These are phyloP conservation scores for Hypoxylon fuscum DNA, from an alignment of 495 filamentous ascomycete species.

Conservation along the genomic window DNA sequence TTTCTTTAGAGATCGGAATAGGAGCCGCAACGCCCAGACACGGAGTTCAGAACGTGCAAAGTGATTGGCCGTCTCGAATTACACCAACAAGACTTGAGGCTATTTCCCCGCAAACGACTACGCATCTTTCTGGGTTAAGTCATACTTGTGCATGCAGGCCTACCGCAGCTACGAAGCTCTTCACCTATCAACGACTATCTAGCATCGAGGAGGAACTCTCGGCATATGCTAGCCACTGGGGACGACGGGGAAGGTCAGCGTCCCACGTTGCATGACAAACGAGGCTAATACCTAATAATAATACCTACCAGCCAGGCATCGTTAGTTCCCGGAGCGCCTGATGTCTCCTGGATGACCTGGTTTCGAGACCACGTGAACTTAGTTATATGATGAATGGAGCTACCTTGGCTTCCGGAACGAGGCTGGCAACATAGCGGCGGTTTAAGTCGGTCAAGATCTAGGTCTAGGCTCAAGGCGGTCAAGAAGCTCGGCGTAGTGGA, in stretches of 20 bases:
- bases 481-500: too few species aligned
- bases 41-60: conserved; percentile 11
- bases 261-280: conserved; percentile 27
- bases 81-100: conserved; percentile 29
- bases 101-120: conserved; percentile 42
- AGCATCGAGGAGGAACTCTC: neutral
- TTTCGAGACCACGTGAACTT: neutral
- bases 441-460: too few species aligned
- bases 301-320: conserved; percentile 1
- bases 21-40: conserved; percentile 32
- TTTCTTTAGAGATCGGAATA: conserved; percentile 11
- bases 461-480: too few species aligned
- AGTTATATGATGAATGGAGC: too few species aligned
- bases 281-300: conserved; percentile 37
- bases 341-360: neutral
- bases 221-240: conserved; percentile 13
- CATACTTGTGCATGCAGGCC: conserved; percentile 20
- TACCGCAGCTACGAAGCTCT: too few species aligned
- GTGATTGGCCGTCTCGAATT: conserved; percentile 27
- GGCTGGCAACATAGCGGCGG: too few species aligned
- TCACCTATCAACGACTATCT: neutral
- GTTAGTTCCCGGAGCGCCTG: neutral
- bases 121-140: conserved; percentile 20
- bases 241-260: conserved; percentile 17
- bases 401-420: too few species aligned